Evolutionary conservation across 257 asterid species (phyloP).

Genomic region (Rhazya stricta): DNA sequence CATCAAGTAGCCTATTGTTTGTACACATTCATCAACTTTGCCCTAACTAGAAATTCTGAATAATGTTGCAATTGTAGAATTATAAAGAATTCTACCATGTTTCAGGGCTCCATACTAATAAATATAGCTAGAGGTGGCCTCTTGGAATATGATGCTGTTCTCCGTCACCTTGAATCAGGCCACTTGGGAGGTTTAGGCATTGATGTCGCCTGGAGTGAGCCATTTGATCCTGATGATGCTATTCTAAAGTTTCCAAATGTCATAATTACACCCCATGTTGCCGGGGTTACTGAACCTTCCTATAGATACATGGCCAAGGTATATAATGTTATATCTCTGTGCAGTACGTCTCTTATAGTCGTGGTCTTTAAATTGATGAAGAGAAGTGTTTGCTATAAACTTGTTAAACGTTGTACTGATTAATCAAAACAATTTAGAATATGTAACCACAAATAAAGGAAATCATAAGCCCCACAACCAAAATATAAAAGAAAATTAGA

Average conservation of each 20-base stretch:
- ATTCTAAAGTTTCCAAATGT: conserved; percentile 75
- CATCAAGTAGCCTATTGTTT: neutral
- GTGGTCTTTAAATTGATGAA: neutral
- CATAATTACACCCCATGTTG: conserved; percentile 88
- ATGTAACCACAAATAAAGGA: neutral
- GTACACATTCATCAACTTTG: neutral
- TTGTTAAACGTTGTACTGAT: too few species aligned
- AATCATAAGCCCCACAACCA: neutral
- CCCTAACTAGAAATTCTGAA: neutral
- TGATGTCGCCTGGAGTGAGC: conserved; percentile 96
- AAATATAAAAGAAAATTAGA: too few species aligned
- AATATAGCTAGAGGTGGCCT: conserved; percentile 91
- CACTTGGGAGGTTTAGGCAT: conserved; percentile 96
- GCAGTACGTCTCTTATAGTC: neutral
- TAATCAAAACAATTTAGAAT: too few species aligned
- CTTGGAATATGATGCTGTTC: conserved; percentile 69
- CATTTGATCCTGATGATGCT: conserved; percentile 84
- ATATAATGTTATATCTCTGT: conserved; percentile 4
- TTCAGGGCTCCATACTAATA: conserved; percentile 70
- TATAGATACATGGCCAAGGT: conserved; percentile 92
- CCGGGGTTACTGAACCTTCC: conserved; percentile 75
- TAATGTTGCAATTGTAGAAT: neutral
- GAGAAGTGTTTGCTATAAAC: neutral
- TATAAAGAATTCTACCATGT: neutral
- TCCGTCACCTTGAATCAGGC: conserved; percentile 59